phyloP scores from a whole-genome alignment of 257 asterid genomes.

The Dorcoceras hygrometricum region DNA sequence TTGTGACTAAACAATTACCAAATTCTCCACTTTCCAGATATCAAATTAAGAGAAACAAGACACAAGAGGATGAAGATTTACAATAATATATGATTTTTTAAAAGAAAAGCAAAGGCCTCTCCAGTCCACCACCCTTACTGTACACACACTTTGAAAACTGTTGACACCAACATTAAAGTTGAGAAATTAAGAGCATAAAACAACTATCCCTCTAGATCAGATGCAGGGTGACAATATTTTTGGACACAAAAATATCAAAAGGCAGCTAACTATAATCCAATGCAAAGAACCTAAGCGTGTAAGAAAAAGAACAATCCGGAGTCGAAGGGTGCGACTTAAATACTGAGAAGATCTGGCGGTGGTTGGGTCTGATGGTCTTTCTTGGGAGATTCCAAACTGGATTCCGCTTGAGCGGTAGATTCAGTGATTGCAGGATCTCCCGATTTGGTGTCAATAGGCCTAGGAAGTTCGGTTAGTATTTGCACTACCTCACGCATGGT shows the following conservation, averaged over 20 bases:
- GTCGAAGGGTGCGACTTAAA: conserved; percentile 18
- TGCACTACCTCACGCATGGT: conserved; percentile 97
- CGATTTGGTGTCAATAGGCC: conserved; percentile 36
- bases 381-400: conserved; percentile 50
- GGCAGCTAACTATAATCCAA: background rate
- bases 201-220: background rate
- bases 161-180: background rate
- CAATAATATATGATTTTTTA: background rate
- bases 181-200: background rate
- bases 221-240: background rate
- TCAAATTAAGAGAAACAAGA: background rate
- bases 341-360: conserved; percentile 46
- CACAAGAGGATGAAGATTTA: background rate
- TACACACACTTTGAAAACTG: background rate
- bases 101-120: background rate
- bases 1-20: background rate
- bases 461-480: conserved; percentile 86
- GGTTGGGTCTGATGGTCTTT: conserved; percentile 25
- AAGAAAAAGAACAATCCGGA: background rate
- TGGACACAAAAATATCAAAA: background rate
- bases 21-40: background rate
- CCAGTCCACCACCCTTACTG: background rate
- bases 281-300: background rate
- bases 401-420: conserved; percentile 35
- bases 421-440: conserved; percentile 39